Percentiles rank a stretch among this genome's conserved stretches.
Conservation (phyloP, 2,329 filamentous ascomycete species). For the Ascochyta clinopodiicola region DNA sequence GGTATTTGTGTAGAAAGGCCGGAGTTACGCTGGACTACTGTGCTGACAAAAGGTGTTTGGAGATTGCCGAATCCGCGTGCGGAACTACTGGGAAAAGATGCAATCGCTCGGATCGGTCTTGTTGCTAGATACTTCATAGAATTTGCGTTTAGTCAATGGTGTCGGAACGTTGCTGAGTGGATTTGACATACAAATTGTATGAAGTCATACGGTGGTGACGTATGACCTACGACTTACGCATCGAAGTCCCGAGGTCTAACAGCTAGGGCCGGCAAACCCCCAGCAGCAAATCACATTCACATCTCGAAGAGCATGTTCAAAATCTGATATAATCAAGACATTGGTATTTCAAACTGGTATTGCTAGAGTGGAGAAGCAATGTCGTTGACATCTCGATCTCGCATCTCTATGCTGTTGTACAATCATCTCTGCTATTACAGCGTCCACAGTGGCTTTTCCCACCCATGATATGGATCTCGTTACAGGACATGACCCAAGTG, state of each 20-base stretch:
- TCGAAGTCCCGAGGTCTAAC: constrained; percentile 2
- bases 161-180: background rate
- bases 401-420: constrained; percentile 36
- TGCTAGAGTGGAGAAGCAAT: constrained; percentile 41
- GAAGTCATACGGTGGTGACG: constrained; percentile 6
- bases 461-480: constrained; percentile 31
- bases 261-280: background rate
- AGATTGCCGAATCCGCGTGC: constrained; percentile 16
- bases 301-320: too few species aligned
- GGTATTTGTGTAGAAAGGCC: background rate
- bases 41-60: constrained; percentile 1
- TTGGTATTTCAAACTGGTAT: constrained; percentile 21
- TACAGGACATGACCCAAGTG: constrained; percentile 30
- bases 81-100: constrained; percentile 1
- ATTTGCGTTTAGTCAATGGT: background rate
- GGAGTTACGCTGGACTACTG: background rate
- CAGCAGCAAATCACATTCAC: background rate
- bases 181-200: background rate
- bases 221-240: background rate
- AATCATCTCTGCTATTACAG: constrained; percentile 31
- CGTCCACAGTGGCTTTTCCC: constrained; percentile 26
- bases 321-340: too few species aligned
- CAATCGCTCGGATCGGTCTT: background rate
- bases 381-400: constrained; percentile 42
- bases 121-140: background rate